Percentiles rank a stretch among this genome's conserved stretches.
Evolutionary conservation across 2,329 filamentous ascomycete species (phyloP).

Genomic region (Helicocarpus griseus): DNA sequence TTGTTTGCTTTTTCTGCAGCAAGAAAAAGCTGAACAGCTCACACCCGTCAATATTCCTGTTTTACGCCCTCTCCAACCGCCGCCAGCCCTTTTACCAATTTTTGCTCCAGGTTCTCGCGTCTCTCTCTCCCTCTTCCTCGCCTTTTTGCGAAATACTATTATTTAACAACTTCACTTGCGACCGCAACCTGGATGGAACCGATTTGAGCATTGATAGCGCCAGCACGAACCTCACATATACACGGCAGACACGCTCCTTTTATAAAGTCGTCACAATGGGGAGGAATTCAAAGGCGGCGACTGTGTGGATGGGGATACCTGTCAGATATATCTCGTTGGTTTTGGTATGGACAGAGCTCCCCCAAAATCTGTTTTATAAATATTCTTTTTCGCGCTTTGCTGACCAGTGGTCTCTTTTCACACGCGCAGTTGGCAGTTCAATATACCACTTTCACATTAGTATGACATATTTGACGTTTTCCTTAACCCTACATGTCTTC

Average conservation of each 20-base stretch:
- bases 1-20: background rate
- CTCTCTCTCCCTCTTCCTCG: too few species aligned
- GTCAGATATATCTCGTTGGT: slow-evolving; percentile 28
- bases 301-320: slow-evolving; percentile 24
- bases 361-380: background rate
- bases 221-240: background rate
- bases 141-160: too few species aligned
- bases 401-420: slow-evolving; percentile 7
- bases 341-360: slow-evolving; percentile 23
- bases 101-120: too few species aligned
- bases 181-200: too few species aligned
- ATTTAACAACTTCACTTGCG: too few species aligned
- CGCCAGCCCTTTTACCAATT: too few species aligned
- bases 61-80: too few species aligned
- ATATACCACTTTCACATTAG: slow-evolving; percentile 35
- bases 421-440: slow-evolving; percentile 31
- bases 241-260: background rate
- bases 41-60: too few species aligned
- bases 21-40: too few species aligned
- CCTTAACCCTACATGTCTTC: background rate
- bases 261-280: slow-evolving; percentile 19
- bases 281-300: slow-evolving; percentile 23
- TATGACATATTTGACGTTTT: slow-evolving; percentile 17
- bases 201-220: background rate
- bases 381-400: background rate